phyloP scores from a whole-genome alignment of 495 filamentous ascomycete species.

The Tuber brumale region DNA sequence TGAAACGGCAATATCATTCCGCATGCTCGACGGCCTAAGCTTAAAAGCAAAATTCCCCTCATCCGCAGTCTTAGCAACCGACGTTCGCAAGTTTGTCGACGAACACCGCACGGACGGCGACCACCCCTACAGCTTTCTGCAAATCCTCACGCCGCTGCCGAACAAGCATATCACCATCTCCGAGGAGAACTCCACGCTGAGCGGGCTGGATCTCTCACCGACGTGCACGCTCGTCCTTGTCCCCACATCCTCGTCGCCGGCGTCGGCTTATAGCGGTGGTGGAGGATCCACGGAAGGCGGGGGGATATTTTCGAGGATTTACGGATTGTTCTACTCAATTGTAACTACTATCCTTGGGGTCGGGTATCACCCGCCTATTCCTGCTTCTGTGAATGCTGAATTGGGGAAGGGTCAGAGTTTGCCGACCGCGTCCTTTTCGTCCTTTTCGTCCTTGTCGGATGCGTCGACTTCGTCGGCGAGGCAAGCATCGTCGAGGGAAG shows the following conservation, averaged over 20 bases:
- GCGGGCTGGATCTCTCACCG: conserved; percentile 63
- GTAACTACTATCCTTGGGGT: conserved; percentile 52
- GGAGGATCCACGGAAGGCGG: conserved; percentile 14
- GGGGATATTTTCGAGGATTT: conserved; percentile 44
- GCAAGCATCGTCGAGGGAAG: conserved; percentile 25
- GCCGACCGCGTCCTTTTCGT: conserved; percentile 25
- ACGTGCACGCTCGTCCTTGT: conserved; percentile 78
- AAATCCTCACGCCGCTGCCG: conserved; percentile 71
- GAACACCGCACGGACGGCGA: conserved; percentile 33
- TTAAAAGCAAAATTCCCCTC: conserved; percentile 65
- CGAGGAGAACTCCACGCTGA: conserved; percentile 64
- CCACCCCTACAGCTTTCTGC: conserved; percentile 72
- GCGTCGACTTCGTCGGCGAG: not conserved
- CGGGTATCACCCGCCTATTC: conserved; percentile 38
- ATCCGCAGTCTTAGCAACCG: conserved; percentile 54
- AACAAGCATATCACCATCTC: conserved; percentile 62
- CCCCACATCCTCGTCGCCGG: conserved; percentile 55
- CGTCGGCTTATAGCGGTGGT: conserved; percentile 53
- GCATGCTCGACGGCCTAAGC: conserved; percentile 75
- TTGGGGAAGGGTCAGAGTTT: not conserved
- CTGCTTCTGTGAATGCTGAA: conserved; percentile 5
- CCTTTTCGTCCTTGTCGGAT: not conserved
- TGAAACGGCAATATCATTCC: conserved; percentile 66
- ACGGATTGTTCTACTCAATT: conserved; percentile 46
- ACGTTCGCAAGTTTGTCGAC: conserved; percentile 76